Percentiles rank a stretch among this genome's conserved stretches.
Conservation (phyloP, 2,329 filamentous ascomycete species). For the Neonectria faginata region DNA sequence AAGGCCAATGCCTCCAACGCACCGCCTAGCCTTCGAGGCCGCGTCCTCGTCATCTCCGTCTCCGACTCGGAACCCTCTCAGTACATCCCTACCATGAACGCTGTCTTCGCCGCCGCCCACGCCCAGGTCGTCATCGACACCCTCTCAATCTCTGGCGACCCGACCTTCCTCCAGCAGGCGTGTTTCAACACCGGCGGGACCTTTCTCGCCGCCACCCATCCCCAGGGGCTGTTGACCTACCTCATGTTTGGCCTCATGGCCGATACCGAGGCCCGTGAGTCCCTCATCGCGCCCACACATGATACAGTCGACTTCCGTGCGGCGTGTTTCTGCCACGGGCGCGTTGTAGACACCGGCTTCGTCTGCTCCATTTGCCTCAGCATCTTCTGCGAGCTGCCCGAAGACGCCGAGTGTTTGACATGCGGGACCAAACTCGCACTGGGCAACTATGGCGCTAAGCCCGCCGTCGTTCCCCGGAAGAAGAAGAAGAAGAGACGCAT, state of each 20-base stretch:
- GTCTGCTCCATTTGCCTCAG: slow-evolving; percentile 97
- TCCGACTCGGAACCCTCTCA: slow-evolving; percentile 87
- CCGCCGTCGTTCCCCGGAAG: slow-evolving; percentile 77
- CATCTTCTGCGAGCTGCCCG: slow-evolving; percentile 81
- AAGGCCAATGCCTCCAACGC: slow-evolving; percentile 48
- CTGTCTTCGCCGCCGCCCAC: slow-evolving; percentile 93
- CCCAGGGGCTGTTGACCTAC: slow-evolving; percentile 85
- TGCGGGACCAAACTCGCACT: slow-evolving; percentile 84
- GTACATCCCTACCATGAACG: slow-evolving; percentile 99
- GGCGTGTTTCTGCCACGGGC: slow-evolving; percentile 97
- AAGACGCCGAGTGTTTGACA: slow-evolving; percentile 78
- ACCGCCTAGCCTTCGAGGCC: slow-evolving; percentile 55
- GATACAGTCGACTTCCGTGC: slow-evolving; percentile 95
- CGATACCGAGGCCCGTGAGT: slow-evolving; percentile 63
- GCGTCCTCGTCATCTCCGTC: slow-evolving; percentile 91
- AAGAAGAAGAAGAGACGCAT: slow-evolving; percentile 83
- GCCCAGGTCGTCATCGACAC: slow-evolving; percentile 92
- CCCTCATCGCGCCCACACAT: slow-evolving; percentile 82
- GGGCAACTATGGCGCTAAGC: slow-evolving; percentile 80
- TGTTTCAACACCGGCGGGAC: slow-evolving; percentile 71
- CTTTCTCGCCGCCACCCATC: slow-evolving; percentile 65
- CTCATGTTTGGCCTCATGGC: slow-evolving; percentile 95
- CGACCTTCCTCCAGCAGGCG: slow-evolving; percentile 95
- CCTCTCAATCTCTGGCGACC: slow-evolving; percentile 83
- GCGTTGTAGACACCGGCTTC: slow-evolving; percentile 90